Conservation (phyloP, 148 eudicot species). For the Salicornia ramosissima region DNA sequence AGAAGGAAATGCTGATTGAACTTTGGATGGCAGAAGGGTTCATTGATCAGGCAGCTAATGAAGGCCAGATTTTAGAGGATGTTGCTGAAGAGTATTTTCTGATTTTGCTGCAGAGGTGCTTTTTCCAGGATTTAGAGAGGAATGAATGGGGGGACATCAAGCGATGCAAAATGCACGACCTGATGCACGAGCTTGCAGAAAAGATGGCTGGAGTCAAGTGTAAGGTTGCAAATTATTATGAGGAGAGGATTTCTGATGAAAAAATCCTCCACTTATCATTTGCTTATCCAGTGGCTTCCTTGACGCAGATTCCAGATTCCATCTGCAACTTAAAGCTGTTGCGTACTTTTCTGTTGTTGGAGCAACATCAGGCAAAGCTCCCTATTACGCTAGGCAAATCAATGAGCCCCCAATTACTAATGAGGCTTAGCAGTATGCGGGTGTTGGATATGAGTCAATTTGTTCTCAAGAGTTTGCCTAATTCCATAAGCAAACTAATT, state of each 20-base stretch:
- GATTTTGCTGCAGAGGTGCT: constrained; percentile 11
- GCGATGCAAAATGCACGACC: constrained; percentile 25
- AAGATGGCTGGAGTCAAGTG: constrained; percentile 10
- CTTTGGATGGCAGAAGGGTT: constrained; percentile 31
- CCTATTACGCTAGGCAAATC: background rate
- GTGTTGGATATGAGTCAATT: constrained; percentile 14
- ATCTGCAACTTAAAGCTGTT: constrained; percentile 10
- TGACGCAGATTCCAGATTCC: background rate
- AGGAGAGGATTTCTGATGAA: background rate
- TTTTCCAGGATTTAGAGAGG: background rate
- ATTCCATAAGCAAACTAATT: constrained; percentile 18
- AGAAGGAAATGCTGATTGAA: background rate
- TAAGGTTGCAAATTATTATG: background rate
- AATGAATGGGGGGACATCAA: background rate
- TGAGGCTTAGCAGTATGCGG: constrained; percentile 11
- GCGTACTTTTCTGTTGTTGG: constrained; percentile 20
- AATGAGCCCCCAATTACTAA: background rate
- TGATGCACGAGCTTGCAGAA: constrained; percentile 26
- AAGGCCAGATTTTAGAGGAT: background rate
- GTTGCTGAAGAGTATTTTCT: constrained; percentile 6
- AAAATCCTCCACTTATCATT: constrained; percentile 11
- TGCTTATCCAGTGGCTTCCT: background rate
- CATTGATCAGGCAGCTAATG: background rate
- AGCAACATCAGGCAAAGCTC: no score
- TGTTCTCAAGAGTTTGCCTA: constrained; percentile 11